Base-by-base conservation (phyloP, 2,329 filamentous ascomycete species). In the Metarhizium rileyi region DNA sequence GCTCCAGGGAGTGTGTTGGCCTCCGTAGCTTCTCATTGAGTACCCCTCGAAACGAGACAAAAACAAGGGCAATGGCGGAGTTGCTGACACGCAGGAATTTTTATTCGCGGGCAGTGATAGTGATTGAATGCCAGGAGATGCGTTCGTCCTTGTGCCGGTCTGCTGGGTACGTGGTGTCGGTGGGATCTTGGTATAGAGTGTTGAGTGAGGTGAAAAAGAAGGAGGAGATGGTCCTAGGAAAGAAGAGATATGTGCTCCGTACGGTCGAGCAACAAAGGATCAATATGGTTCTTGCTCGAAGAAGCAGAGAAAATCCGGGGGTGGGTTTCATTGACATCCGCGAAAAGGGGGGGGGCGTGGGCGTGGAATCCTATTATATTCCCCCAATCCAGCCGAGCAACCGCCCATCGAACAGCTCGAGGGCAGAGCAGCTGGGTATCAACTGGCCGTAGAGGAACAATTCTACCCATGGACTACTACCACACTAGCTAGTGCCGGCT, bases 351-450 rank as follows among this genome's bases (percentile, higher is more conserved):
- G n/a, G n/a, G n/a, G n/a, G 46, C 7, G 35, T 40, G 43, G 46
- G 47, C 30, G 47, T 48, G 50, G 47, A 49, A 43, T 45, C 18
- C 36, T 51, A 49, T 51, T 51, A 51, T 51, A 52, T 44, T 41
- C 40, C 27, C 28, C 20, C 40, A 16, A 45, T 38, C 33, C 36
- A 45, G 36, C 25, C 40, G 35, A 20, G 12, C 28, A n/a, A n/a
- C n/a, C n/a, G n/a, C n/a, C n/a, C n/a, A n/a, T n/a, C n/a, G n/a
- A n/a, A n/a, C n/a, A n/a, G n/a, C n/a, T n/a, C n/a, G n/a, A n/a
- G n/a, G n/a, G n/a, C n/a, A n/a, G n/a, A n/a, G n/a, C n/a, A n/a
- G n/a, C n/a, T n/a, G n/a, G n/a, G n/a, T n/a, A n/a, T n/a, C n/a
- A n/a, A n/a, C n/a, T n/a, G n/a, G n/a, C n/a, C n/a, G n/a, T n/a